Conservation (phyloP, 2,329 filamentous ascomycete genomes). For the Botrytis deweyae region DNA sequence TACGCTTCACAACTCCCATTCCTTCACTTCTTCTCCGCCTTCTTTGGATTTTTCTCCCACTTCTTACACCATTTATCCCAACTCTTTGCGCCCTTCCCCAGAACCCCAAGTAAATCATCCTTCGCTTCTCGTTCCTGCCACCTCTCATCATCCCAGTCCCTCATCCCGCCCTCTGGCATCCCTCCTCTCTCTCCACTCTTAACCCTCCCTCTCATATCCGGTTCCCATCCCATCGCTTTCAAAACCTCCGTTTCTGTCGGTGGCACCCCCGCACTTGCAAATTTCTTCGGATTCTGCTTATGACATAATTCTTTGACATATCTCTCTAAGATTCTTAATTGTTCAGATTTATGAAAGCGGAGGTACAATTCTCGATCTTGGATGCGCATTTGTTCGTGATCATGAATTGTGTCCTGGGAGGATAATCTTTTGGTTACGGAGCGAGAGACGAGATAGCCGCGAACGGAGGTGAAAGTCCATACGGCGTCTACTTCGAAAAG, state of each 20-base stretch:
- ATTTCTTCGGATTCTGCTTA: slow-evolving; percentile 19
- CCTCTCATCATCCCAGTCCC: slow-evolving; percentile 24
- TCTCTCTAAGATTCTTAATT: not conserved
- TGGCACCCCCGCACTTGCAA: slow-evolving; percentile 23
- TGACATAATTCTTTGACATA: slow-evolving; percentile 9
- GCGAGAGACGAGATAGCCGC: slow-evolving; percentile 22
- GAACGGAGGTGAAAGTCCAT: slow-evolving; percentile 37
- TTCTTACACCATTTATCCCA: slow-evolving; percentile 22
- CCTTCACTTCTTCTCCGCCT: not conserved
- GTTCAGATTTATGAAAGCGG: not conserved
- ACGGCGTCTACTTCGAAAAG: slow-evolving; percentile 39
- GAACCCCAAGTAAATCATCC: slow-evolving; percentile 21
- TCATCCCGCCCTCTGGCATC: slow-evolving; percentile 7
- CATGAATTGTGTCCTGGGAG: not conserved
- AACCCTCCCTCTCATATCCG: slow-evolving; percentile 16
- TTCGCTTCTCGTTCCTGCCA: slow-evolving; percentile 21
- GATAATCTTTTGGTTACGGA: not conserved
- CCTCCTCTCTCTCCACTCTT: slow-evolving; percentile 13
- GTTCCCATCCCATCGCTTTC: slow-evolving; percentile 24
- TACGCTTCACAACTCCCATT: not conserved
- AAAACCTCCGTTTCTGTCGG: slow-evolving; percentile 23
- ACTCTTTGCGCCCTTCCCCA: slow-evolving; percentile 20
- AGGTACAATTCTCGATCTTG: slow-evolving; percentile 6
- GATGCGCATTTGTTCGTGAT: not conserved
- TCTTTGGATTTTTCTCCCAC: slow-evolving; percentile 25